Evolutionary conservation across 129 eudicot genomes (phyloP), one percentile per base, ranked within the genome.

Genomic region (Helianthus tuberosus): DNA sequence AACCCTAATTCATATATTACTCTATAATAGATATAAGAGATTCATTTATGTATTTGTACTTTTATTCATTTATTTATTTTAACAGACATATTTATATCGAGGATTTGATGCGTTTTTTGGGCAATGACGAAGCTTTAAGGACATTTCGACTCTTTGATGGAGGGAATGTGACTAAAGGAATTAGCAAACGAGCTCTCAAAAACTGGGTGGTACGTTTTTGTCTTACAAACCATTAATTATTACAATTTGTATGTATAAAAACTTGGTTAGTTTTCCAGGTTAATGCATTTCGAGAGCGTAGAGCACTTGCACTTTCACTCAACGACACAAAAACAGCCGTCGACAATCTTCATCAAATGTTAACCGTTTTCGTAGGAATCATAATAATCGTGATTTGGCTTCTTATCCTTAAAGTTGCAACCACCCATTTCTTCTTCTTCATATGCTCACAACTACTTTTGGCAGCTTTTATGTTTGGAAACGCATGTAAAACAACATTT

Each of bases 281-380:
- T n/a, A 73, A 76, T 11, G 81, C 77, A 43, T 85, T 82, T 2
- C 44, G 80, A 44, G 89, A 82, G 61, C 73, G 89, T 17, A 79
- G 87, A 73, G 82, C 84, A 11, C 84, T 85, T 64, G 81, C 89
- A 9, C 71, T 85, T 38, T 82, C 89, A 11, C 85, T 86, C 23
- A 79, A 55, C 7, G 91, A 86, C 64, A 86, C 91, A 57, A 81
- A 84, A 78, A 74, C 91, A 59, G 91, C 88, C 0, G 88, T 86
- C 29, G 76, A 77, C 78, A 84, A 81, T 50, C 91, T 86, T 52
- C 86, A 86, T 64, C 82, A 83, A 14, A 84, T 81, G 81, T 46
- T 84, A 62, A 86, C 55, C 38, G 62, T 83, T n/a, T 6, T 73
- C 3, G 86, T 86, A 0, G 82, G 75, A 35, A 68, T 78, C 25